A percentile compares a stretch with the other conserved stretches of the same genome.
These are phyloP conservation scores for Amesomyces nigricolor DNA, from an alignment of 2,329 filamentous ascomycete species.

Conservation along the genomic window DNA sequence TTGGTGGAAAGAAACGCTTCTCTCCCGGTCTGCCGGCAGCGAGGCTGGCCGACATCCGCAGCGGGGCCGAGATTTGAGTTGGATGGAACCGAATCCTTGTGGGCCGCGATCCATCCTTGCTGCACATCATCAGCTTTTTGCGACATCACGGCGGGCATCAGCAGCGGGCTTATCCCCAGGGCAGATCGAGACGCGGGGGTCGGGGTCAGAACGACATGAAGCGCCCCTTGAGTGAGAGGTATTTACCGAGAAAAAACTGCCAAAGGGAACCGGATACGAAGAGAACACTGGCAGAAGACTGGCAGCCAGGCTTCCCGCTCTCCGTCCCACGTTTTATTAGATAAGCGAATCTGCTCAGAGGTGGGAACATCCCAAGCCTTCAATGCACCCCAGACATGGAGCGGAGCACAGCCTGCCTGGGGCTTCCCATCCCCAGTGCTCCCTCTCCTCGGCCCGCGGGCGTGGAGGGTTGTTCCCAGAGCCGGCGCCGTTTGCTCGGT, in stretches of 20 bases:
- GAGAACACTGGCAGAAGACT: too few relatives aligned
- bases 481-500: too few relatives aligned
- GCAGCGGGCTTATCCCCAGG: slow-evolving; percentile 5
- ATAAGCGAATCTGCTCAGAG: neutral
- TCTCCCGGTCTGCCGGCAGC: too few relatives aligned
- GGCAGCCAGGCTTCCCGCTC: neutral
- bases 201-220: neutral
- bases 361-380: neutral
- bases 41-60: neutral
- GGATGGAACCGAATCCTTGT: slow-evolving; percentile 7
- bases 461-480: too few relatives aligned
- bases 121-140: slow-evolving; percentile 23
- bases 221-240: too few relatives aligned
- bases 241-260: too few relatives aligned
- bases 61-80: slow-evolving; percentile 17
- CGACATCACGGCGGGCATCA: neutral
- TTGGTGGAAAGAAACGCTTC: too few relatives aligned
- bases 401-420: neutral
- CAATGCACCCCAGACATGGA: neutral
- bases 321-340: slow-evolving; percentile 4
- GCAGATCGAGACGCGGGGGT: slow-evolving; percentile 2
- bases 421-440: neutral
- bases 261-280: too few relatives aligned
- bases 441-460: neutral
- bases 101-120: slow-evolving; percentile 21